Percentiles rank a stretch among this genome's conserved stretches.
Conservation (phyloP, 1,139 yeast genomes). For the Waltiozyma sp. region DNA sequence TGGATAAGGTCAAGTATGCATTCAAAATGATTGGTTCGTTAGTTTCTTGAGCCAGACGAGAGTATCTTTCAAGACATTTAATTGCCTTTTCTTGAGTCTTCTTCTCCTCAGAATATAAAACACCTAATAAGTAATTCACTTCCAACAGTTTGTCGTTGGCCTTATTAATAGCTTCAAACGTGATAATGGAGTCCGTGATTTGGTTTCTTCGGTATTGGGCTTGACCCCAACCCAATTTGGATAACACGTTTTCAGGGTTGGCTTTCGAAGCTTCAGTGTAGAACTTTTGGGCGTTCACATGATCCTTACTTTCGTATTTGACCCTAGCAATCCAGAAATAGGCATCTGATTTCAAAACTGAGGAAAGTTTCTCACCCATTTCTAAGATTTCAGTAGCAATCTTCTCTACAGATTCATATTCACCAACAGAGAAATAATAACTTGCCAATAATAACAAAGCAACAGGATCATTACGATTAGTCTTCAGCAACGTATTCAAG, state of each 20-base stretch:
- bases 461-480: constrained; percentile 25
- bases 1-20: constrained; percentile 59
- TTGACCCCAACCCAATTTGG: constrained; percentile 80
- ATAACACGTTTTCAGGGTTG: constrained; percentile 51
- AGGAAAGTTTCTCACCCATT: constrained; percentile 17
- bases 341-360: constrained; percentile 56
- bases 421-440: constrained; percentile 50
- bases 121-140: constrained; percentile 65
- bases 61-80: constrained; percentile 59
- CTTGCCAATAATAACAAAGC: constrained; percentile 36
- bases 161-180: constrained; percentile 68
- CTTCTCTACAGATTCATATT: constrained; percentile 45
- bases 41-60: constrained; percentile 45
- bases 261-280: constrained; percentile 63
- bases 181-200: constrained; percentile 72
- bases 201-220: constrained; percentile 69
- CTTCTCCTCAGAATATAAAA: constrained; percentile 40
- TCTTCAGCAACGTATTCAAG: constrained; percentile 18
- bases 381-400: constrained; percentile 42
- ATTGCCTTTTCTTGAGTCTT: constrained; percentile 40
- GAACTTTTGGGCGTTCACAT: constrained; percentile 54
- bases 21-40: constrained; percentile 59
- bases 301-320: constrained; percentile 47
- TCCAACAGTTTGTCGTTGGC: constrained; percentile 64
- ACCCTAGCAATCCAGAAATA: constrained; percentile 83